Base-by-base conservation (phyloP, 441 rosid genomes). In the Syzygium malaccense region DNA sequence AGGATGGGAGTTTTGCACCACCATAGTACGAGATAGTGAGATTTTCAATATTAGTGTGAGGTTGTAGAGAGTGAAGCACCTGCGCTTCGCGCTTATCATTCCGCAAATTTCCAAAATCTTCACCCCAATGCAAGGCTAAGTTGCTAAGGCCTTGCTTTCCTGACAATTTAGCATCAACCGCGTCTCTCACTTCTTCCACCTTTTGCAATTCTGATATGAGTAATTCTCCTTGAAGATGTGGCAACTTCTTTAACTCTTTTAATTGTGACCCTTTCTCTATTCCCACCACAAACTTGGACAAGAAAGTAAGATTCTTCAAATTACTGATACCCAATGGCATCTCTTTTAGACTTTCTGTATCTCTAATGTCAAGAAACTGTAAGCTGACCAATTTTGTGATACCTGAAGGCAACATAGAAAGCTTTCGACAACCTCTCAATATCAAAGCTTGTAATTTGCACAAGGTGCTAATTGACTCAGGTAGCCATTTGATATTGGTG, bases 271-370 rank as follows among this genome's bases (percentile, higher is more conserved):
- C 28, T 32, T 10, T 68, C 79, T 68, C 45, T 1, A 4, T 0
- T 10, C 49, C 79, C 3, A 33, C 15, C 13, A 9, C 49, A 1
- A 68, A 68, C 2, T 68, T 68, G 2, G 48, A 3, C 15, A 33
- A 33, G 4, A 68, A 1, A 33, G 5, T 33, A 68, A 68, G 48
- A 68, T 68, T 68, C 7, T 66, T 33, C 8, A 68, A 33, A 68
- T 19, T 33, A 0, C 8, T 1, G 0, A 68, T 68, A 10, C 8
- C 14, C 0, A 33, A 5, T 4, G 79, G 79, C 48, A 33, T 33
- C 2, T 3, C 7, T 0, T 68, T 68, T 68, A 68, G 48, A 33
- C 2, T 32, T 0, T 10, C 0, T 18, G 79, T 33, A 1, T 68
- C 48, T 19, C 48, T 18, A 68, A 68, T 68, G 3, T 68, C 79